Evolutionary conservation across 2,329 filamentous ascomycete genomes (phyloP), one percentile per base, ranked within the genome.

Genomic region (Myriosclerotinia duriaeana): DNA sequence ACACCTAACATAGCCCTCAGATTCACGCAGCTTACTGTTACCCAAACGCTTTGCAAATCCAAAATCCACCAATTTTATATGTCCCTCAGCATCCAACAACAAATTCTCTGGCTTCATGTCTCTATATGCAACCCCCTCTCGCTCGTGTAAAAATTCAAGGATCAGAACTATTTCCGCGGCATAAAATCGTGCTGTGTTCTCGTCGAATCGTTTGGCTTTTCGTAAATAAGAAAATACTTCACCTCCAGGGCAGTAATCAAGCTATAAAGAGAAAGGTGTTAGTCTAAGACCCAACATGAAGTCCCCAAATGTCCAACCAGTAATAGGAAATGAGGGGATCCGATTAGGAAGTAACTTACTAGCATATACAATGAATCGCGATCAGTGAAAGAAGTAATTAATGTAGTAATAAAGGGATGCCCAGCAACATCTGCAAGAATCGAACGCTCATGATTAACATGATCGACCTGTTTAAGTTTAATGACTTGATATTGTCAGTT

Each of bases 51-150:
- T 94, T 54, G 91, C 91, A 75, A 94, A 94, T 14, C 91, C 91
- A 80, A 94, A 94, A 77, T 94, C 91, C 5, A 94, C 91, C 59
- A 94, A 82, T 78, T 92, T 92, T 73, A 94, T 87, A 78, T 94
- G 91, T 3, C 91, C 91, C 42, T 92, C 84, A 56, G 83, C 85
- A 75, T 94, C 91, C 36, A 94, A 84, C 63, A 94, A 81, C 48
- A 94, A 85, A 77, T 95, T 94, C 78, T 94, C 91, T 1, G 91
- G 91, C 77, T 94, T 94, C 72, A 94, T 79, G 73, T 94, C 91
- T 62, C 91, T 86, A 77, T 93, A 94, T 56, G 91, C 91, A 42
- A 95, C 85, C 53, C 89, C 90, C 76, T 92, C 87, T 66, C 88
- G 81, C 77, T 94, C 91, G 78, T 94, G 91, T 68, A 94, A 80